These are phyloP conservation scores for Cladosporium austrohemisphaericum DNA, from an alignment of 2,329 filamentous ascomycete genomes.

Conservation along the genomic window DNA sequence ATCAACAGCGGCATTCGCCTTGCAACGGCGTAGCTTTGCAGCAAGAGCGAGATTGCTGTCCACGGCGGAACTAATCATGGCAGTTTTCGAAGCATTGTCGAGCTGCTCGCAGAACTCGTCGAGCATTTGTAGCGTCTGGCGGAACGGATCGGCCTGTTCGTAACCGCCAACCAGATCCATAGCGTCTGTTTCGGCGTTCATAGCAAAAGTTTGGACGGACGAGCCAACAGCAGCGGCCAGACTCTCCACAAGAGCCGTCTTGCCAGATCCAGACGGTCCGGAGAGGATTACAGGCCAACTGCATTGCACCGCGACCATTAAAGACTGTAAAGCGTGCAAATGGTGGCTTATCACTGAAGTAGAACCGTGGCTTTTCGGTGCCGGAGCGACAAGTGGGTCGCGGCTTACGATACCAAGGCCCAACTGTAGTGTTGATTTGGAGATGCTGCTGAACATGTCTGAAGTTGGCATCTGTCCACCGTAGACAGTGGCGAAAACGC, in stretches of 20 bases:
- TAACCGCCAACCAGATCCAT: constrained; percentile 97
- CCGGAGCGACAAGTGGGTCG: constrained; percentile 35
- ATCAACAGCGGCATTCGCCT: constrained; percentile 9
- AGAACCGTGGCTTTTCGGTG: not conserved
- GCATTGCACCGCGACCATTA: constrained; percentile 82
- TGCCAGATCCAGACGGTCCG: constrained; percentile 80
- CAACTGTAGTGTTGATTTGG: constrained; percentile 65
- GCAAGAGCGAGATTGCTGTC: constrained; percentile 6
- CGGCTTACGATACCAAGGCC: constrained; percentile 70
- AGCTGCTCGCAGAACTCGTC: constrained; percentile 18
- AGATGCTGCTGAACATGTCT: constrained; percentile 70
- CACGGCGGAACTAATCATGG: not conserved
- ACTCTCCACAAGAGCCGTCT: constrained; percentile 74
- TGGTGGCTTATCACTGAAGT: constrained; percentile 40
- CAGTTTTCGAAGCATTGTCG: constrained; percentile 13
- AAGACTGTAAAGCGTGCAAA: constrained; percentile 73
- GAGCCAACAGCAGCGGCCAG: constrained; percentile 77
- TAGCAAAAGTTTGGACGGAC: constrained; percentile 72
- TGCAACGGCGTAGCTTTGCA: constrained; percentile 13
- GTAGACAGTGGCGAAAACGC: constrained; percentile 66
- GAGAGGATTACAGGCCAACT: constrained; percentile 86
- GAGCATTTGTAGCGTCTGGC: constrained; percentile 36
- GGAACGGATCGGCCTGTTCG: constrained; percentile 82
- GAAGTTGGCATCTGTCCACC: constrained; percentile 37
- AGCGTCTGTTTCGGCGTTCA: constrained; percentile 93